phyloP scores from a whole-genome alignment of 2,329 filamentous ascomycete species.

The Apiospora rasikravindrae region DNA sequence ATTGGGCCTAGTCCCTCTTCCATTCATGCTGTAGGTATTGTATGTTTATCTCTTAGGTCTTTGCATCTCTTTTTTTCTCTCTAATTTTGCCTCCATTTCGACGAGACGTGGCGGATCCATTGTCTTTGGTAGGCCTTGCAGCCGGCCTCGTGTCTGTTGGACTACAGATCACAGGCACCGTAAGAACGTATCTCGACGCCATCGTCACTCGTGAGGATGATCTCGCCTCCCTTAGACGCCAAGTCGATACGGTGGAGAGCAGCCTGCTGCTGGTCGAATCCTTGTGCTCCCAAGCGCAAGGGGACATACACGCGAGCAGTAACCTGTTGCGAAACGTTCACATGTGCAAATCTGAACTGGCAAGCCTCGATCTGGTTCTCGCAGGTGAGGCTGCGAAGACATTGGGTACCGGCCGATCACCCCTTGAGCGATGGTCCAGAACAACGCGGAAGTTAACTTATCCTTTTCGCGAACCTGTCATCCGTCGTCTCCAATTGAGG shows the following conservation, averaged over 20 bases:
- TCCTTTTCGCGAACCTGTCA: background rate
- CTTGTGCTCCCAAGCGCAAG: background rate
- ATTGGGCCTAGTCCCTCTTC: too few species aligned
- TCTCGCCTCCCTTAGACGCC: background rate
- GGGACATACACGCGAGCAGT: background rate
- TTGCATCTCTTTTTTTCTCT: too few species aligned
- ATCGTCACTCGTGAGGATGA: background rate
- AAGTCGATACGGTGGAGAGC: background rate
- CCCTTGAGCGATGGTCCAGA: background rate
- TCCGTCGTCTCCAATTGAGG: background rate
- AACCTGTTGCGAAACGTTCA: background rate
- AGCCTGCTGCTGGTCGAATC: background rate
- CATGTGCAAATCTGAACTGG: background rate
- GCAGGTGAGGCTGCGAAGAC: background rate
- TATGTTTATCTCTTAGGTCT: too few species aligned
- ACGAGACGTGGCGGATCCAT: background rate
- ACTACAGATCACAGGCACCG: background rate
- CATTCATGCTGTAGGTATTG: too few species aligned
- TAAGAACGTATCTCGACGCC: background rate
- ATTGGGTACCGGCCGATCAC: background rate
- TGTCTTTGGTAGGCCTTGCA: background rate
- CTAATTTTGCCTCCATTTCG: too few species aligned
- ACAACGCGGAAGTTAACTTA: background rate
- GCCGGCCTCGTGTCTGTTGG: background rate
- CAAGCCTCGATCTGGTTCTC: background rate